Conservation (phyloP, 768 basidiomycete species). For the Infundibulicybe gibba region DNA sequence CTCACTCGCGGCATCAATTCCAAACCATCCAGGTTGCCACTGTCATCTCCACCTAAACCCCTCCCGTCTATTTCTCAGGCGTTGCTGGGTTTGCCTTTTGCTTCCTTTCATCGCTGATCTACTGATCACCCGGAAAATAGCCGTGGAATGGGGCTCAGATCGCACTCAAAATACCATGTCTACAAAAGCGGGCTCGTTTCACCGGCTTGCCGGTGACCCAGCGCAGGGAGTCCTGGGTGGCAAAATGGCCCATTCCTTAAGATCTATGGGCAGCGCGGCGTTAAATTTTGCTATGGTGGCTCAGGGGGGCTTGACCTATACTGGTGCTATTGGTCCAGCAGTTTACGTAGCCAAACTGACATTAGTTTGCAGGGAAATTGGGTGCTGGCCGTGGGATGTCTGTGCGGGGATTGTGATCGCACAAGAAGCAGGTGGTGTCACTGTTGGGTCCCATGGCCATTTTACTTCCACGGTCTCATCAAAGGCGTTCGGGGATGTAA, state of each 20-base stretch:
- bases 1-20: conserved; percentile 47
- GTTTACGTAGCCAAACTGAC: conserved; percentile 1
- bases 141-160: conserved; percentile 89
- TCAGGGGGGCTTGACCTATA: conserved; percentile 87
- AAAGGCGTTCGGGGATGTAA: conserved; percentile 54
- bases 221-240: conserved; percentile 61
- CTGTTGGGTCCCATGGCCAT: conserved; percentile 63
- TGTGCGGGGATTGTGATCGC: conserved; percentile 91
- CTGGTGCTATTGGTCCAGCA: conserved; percentile 45
- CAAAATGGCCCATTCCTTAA: conserved; percentile 80
- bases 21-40: conserved; percentile 57
- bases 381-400: conserved; percentile 84
- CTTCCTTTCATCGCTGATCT: neutral
- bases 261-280: conserved; percentile 83
- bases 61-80: conserved; percentile 68
- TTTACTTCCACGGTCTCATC: conserved; percentile 33
- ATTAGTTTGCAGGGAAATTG: conserved; percentile 64
- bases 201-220: conserved; percentile 71
- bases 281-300: conserved; percentile 84
- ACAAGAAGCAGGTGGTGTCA: conserved; percentile 81
- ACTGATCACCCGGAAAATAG: conserved; percentile 26
- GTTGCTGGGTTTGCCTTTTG: conserved; percentile 51
- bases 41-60: conserved; percentile 54
- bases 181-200: conserved; percentile 65
- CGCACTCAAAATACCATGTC: conserved; percentile 48